Conservation (phyloP, 2,329 filamentous ascomycete species). For the Rutstroemia sp. region DNA sequence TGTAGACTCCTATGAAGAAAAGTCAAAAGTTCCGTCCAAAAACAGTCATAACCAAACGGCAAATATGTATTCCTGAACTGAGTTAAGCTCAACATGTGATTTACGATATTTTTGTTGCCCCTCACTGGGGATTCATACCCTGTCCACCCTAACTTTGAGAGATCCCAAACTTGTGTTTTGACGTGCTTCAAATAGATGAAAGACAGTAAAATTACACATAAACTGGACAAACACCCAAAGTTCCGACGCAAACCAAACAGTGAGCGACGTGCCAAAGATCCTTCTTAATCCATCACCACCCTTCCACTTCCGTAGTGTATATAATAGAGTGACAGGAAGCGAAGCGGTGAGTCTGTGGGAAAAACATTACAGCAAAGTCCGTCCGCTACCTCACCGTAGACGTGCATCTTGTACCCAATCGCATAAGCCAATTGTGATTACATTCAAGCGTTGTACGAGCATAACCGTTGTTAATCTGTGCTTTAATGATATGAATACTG, state of each 20-base stretch:
- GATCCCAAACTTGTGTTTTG: neutral
- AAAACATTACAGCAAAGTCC: neutral
- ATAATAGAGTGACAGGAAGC: too few relatives aligned
- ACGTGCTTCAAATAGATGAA: neutral
- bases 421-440: neutral
- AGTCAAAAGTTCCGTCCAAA: slow-evolving; percentile 13
- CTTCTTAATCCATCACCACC: too few relatives aligned
- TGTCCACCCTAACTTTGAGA: neutral
- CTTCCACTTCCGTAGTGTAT: too few relatives aligned
- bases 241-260: too few relatives aligned
- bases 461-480: neutral
- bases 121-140: neutral
- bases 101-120: neutral
- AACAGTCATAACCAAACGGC: neutral
- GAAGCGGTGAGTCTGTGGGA: neutral
- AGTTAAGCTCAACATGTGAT: neutral
- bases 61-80: neutral
- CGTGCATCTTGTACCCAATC: neutral
- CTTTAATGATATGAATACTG: neutral
- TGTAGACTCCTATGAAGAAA: slow-evolving; percentile 18
- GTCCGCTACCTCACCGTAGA: neutral
- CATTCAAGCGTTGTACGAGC: too few relatives aligned
- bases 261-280: too few relatives aligned
- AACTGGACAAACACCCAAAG: neutral
- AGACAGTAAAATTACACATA: neutral